Evolutionary conservation across 75 land plant species (phyloP).

Genomic region (Gnetum montanum): DNA sequence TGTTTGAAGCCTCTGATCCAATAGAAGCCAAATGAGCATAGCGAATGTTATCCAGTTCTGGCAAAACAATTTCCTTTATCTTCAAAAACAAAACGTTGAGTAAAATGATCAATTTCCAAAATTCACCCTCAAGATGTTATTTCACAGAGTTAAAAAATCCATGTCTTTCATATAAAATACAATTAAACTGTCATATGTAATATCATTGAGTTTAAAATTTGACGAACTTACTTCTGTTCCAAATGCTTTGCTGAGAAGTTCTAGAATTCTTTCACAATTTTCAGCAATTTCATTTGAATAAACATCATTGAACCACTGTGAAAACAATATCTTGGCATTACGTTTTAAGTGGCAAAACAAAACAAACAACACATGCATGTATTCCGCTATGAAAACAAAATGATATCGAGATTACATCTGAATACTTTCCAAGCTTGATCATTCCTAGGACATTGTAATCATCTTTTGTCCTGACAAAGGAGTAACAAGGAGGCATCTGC

Average conservation of each 20-base stretch:
- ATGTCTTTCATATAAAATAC: neutral
- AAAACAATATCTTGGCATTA: neutral
- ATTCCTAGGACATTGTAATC: constrained; percentile 40
- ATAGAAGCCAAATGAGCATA: constrained; percentile 68
- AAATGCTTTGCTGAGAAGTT: constrained; percentile 31
- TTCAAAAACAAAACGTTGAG: constrained; percentile 11
- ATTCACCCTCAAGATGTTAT: neutral
- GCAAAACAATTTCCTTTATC: constrained; percentile 65
- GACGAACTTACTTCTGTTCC: constrained; percentile 52
- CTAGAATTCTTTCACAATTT: constrained; percentile 59
- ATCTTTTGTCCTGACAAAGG: constrained; percentile 33
- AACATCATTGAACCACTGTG: constrained; percentile 92
- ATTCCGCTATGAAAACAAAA: no score
- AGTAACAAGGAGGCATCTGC: constrained; percentile 71
- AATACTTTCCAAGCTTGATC: constrained; percentile 75
- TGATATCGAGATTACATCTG: constrained; percentile 36
- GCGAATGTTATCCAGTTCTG: constrained; percentile 80
- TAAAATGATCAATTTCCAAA: neutral
- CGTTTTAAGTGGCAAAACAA: neutral
- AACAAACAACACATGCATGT: neutral
- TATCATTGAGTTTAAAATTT: neutral
- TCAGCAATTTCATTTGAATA: constrained; percentile 50
- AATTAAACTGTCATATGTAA: neutral
- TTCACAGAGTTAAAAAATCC: neutral
- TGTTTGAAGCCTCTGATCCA: constrained; percentile 52